Evolutionary conservation across 2,329 filamentous ascomycete genomes (phyloP).

Genomic region (Hypoxylon sp.): DNA sequence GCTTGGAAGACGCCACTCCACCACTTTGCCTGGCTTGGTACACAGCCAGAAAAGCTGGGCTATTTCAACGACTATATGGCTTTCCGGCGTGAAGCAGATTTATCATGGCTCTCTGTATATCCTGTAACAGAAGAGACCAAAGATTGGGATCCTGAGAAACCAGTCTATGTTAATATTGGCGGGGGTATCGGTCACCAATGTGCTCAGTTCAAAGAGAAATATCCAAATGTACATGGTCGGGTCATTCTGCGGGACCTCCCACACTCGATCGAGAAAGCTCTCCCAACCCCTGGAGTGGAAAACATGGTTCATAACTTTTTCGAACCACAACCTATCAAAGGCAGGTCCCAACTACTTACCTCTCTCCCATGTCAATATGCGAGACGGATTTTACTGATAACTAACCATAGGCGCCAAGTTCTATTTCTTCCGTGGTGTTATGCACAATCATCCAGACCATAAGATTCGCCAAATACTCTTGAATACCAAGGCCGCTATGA

Average conservation of each 20-base stretch:
- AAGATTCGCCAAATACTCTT: slow-evolving; percentile 26
- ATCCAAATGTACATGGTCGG: slow-evolving; percentile 33
- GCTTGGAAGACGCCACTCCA: slow-evolving; percentile 25
- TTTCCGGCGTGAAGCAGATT: slow-evolving; percentile 26
- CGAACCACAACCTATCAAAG: slow-evolving; percentile 42
- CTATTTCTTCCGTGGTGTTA: slow-evolving; percentile 43
- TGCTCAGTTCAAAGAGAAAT: slow-evolving; percentile 34
- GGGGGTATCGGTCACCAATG: slow-evolving; percentile 45
- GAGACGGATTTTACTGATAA: no score
- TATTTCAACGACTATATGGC: slow-evolving; percentile 48
- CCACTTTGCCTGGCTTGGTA: slow-evolving; percentile 31
- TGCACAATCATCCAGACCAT: slow-evolving; percentile 40
- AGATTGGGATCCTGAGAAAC: background rate
- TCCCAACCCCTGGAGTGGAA: slow-evolving; percentile 38
- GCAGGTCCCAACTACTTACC: background rate
- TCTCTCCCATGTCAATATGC: no score
- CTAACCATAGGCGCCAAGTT: slow-evolving; percentile 39
- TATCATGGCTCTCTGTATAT: slow-evolving; percentile 45
- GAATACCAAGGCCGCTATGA: slow-evolving; percentile 37
- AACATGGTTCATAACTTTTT: slow-evolving; percentile 41
- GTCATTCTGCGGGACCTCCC: slow-evolving; percentile 44
- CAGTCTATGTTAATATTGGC: slow-evolving; percentile 42
- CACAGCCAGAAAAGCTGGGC: slow-evolving; percentile 28
- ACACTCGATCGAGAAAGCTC: slow-evolving; percentile 25
- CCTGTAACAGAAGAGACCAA: slow-evolving; percentile 21